These are phyloP conservation scores for Citrus inodora DNA, from an alignment of 345 rosid species.

Conservation along the genomic window DNA sequence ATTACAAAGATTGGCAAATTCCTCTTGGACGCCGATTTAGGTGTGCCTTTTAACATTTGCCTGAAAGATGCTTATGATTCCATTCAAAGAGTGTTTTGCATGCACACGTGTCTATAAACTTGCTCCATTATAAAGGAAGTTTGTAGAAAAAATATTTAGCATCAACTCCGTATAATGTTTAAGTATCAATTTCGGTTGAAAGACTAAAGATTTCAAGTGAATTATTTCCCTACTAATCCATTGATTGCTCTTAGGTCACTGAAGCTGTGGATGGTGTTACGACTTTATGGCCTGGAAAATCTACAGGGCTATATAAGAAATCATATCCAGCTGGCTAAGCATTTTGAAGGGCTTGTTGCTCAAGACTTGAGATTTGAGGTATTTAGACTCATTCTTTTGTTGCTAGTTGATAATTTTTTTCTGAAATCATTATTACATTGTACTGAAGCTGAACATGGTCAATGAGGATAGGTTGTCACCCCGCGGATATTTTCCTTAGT, in stretches of 20 bases:
- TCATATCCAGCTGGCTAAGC: constrained; percentile 68
- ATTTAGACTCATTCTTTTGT: not conserved
- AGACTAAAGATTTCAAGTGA: not conserved
- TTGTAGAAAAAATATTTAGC: not conserved
- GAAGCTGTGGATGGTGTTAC: constrained; percentile 89
- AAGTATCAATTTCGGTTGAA: not conserved
- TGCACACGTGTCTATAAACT: not conserved
- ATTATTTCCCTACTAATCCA: constrained; percentile 2
- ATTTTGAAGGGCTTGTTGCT: constrained; percentile 55
- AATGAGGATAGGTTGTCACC: constrained; percentile 55
- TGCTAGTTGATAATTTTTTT: not conserved
- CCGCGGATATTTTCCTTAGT: constrained; percentile 72
- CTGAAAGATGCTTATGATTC: not conserved
- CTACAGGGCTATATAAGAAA: constrained; percentile 69
- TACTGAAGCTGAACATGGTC: not conserved
- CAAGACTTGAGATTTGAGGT: constrained; percentile 84
- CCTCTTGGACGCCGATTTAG: constrained; percentile 96
- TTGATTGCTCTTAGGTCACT: constrained; percentile 48
- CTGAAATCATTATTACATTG: not conserved
- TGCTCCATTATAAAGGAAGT: not conserved
- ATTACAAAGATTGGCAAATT: constrained; percentile 96
- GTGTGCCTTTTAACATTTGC: constrained; percentile 32
- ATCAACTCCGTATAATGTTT: not conserved
- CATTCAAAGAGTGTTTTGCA: not conserved
- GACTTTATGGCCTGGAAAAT: constrained; percentile 71